Evolutionary conservation across 1,139 yeast species (phyloP), one percentile per base, ranked within the genome.

Genomic region (Pneumocystis murina): DNA sequence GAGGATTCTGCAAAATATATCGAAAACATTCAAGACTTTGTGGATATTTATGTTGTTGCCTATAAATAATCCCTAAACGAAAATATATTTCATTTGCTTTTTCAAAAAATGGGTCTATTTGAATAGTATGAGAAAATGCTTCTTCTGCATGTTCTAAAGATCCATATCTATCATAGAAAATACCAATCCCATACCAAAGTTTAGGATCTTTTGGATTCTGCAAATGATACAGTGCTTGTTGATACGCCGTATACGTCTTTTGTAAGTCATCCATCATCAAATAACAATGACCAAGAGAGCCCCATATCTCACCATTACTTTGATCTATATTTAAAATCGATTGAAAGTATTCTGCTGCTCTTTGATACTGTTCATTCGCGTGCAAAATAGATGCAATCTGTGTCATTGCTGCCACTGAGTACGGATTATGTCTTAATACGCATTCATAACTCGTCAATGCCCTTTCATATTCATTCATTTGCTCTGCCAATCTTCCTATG

Each of bases 111-210:
- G 97, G 96, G 75, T 92, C 97, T 78, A 92, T 82, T 73, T 91
- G 97, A 74, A 92, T 79, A 16, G 92, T 98, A 70, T 96, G 84
- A 54, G 94, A 95, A 76, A 92, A 92, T 3, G 98, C 97, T 74
- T 92, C 98, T 74, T 92, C 97, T 3, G 98, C 98, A 71, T 91
- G 92, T 75, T 91, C 97, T 69, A 91, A 78, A 8, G 96, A 87
- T 17, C 97, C 98, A 74, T 92, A 92, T 63, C 98, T 80, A 74
- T 92, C 98, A 74, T 92, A 92, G 67, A 92, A 79, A 67, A 92
- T 92, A 57, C 98, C 98, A 70, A 92, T 92, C 0, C 98, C 98
- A 74, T 92, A 97, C 97, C 98, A 92, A 70, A 91, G 81, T 74
- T 90, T 90, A 63, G 98, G 97, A 62, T 91, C 97, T 70, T 90